phyloP scores from a whole-genome alignment of 306 rosid genomes.

The Acacia acuminata region DNA sequence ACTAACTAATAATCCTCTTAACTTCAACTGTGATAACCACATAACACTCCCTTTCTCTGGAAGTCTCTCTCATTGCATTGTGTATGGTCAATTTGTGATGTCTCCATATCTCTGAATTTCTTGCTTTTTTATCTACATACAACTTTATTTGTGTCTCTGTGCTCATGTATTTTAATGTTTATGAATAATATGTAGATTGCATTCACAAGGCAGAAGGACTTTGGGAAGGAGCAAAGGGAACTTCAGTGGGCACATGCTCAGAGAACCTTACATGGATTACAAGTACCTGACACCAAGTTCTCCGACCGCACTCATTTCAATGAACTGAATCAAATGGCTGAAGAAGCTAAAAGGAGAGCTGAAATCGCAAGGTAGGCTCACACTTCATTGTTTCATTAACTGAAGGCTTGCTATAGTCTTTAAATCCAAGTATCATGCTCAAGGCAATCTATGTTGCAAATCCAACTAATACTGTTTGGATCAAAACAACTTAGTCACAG shows the following conservation, averaged over 20 bases:
- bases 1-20: too few species aligned
- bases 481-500: neutral
- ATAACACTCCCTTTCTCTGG: too few species aligned
- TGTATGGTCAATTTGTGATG: neutral
- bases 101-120: neutral
- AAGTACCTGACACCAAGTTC: slow-evolving; percentile 84
- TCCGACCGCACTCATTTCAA: slow-evolving; percentile 74
- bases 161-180: slow-evolving; percentile 23
- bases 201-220: slow-evolving; percentile 98
- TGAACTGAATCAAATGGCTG: slow-evolving; percentile 96
- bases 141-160: neutral
- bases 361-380: slow-evolving; percentile 82
- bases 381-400: neutral
- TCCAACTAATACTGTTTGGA: neutral
- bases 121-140: neutral
- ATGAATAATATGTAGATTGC: slow-evolving; percentile 64
- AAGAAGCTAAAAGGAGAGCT: slow-evolving; percentile 98
- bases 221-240: slow-evolving; percentile 95
- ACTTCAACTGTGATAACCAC: too few species aligned
- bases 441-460: neutral
- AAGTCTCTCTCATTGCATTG: neutral
- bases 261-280: slow-evolving; percentile 91
- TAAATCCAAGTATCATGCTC: neutral
- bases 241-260: slow-evolving; percentile 99
- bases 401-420: neutral